Evolutionary conservation across 2,329 filamentous ascomycete species (phyloP), one percentile per base, ranked within the genome.

Genomic region (Exophiala aquamarina): DNA sequence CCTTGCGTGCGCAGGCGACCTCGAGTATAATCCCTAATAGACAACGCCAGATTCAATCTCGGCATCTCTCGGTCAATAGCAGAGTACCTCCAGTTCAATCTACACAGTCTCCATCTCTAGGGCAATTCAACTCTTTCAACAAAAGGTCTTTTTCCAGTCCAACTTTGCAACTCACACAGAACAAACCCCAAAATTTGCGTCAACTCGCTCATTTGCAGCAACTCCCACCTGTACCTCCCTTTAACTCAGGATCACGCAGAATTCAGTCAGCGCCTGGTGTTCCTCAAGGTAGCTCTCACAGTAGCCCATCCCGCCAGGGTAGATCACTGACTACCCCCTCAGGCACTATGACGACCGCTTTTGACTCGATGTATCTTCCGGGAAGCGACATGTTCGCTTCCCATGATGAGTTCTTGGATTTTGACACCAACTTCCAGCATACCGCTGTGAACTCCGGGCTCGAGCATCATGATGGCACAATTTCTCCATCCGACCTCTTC

Each of bases 401-500:
- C 42, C 44, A 47, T 34, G 55, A 59, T 34, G 49, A 51, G 3
- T 50, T 55, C 42, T 41, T 55, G 34, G 34, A 49, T 13, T 21
- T 59, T 33, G 43, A 50, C 29, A 34, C 47, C 31, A 42, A 35
- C 38, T 53, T 54, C 47, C 50, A 50, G 18, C 44, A 29, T 41
- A 32, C 21, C 34, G 49, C 35, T 45, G 46, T 41, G 45, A 41
- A 21, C 47, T 44, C 38, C 39, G n/a, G 49, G 35, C 31, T 34
- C 42, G 28, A 47, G 28, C 49, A 46, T 31, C 46, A 49, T 35
- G 42, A 47, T 50, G 77, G 76, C 59, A 93, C 88, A 37, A 79
- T 94, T 51, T 94, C 88, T 52, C 89, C 89, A 19, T 82, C 86
- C 65, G 87, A 93, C 59, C 74, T 93, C 56, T 69, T 83, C 50